phyloP scores from a whole-genome alignment of 306 rosid genomes.

The cucumber (Cucumis sativus) region Cucumber_9930_V3 NC_026660.2:30460501-30461000 shows the following conservation, averaged over 20 bases:
- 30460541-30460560: slow-evolving; percentile 72
- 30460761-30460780: not conserved
- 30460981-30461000: too few species aligned
- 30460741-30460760: too few species aligned
- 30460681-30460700: not conserved
- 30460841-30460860: not conserved
- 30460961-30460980: too few species aligned
- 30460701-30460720: too few species aligned
- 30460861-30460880: not conserved
- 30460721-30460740: too few species aligned
- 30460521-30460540: slow-evolving; percentile 13
- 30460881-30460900: not conserved
- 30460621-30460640: not conserved
- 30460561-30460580: slow-evolving; percentile 78
- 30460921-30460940: not conserved
- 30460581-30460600: slow-evolving; percentile 8
- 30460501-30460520: not conserved
- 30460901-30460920: not conserved
- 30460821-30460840: not conserved
- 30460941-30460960: too few species aligned
- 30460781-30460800: not conserved
- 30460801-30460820: not conserved
- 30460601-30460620: not conserved
- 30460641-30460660: not conserved
- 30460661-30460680: not conserved